Conservation (phyloP, 169 alveolate genomes). For the Hepatocystis sp. region DNA sequence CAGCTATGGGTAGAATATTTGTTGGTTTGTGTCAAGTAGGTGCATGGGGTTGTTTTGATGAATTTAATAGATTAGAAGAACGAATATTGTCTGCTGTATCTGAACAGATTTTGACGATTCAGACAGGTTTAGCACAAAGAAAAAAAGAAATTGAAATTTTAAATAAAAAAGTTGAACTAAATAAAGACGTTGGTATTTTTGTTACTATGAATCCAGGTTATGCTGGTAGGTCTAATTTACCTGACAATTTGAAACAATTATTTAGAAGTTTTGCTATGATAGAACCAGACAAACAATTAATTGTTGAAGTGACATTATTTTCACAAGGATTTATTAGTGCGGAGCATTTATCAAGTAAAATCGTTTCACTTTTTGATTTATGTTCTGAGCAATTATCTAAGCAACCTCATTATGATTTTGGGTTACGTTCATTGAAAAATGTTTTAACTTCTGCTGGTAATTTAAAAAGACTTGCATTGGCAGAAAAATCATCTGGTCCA, state of each 20-base stretch:
- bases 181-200: slow-evolving; percentile 95
- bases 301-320: slow-evolving; percentile 94
- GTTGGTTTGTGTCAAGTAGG: slow-evolving; percentile 97
- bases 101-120: slow-evolving; percentile 94
- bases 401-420: slow-evolving; percentile 99
- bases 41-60: slow-evolving; percentile 99
- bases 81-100: slow-evolving; percentile 97
- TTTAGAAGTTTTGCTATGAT: slow-evolving; percentile 95
- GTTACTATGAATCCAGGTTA: slow-evolving; percentile 99
- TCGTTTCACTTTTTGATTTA: slow-evolving; percentile 96
- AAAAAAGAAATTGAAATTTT: slow-evolving; percentile 87
- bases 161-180: slow-evolving; percentile 91
- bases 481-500: slow-evolving; percentile 57
- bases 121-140: slow-evolving; percentile 92
- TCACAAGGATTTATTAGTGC: slow-evolving; percentile 97
- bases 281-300: slow-evolving; percentile 92
- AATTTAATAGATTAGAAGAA: slow-evolving; percentile 97
- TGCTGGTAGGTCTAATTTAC: slow-evolving; percentile 98
- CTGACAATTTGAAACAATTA: slow-evolving; percentile 95
- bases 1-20: slow-evolving; percentile 97
- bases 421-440: slow-evolving; percentile 97
- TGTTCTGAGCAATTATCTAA: slow-evolving; percentile 94
- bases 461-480: slow-evolving; percentile 90
- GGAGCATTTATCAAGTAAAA: slow-evolving; percentile 93
- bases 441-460: slow-evolving; percentile 96